Evolutionary conservation across 1,139 yeast genomes (phyloP).

Genomic region (Meyerozyma sp.): DNA sequence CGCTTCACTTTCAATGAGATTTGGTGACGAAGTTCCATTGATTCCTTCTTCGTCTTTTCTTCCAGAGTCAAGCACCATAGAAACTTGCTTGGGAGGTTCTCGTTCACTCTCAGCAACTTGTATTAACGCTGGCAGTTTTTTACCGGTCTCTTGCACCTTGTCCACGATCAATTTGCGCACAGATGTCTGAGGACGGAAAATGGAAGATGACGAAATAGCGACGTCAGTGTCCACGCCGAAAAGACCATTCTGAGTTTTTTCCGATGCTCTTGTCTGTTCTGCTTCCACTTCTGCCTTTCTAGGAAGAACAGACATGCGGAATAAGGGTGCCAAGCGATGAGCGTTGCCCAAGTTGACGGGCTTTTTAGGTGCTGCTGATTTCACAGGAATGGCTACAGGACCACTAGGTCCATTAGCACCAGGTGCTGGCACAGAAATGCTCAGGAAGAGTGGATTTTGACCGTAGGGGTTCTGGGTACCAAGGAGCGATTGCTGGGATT

Average conservation of each 20-base stretch:
- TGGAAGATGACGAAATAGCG: conserved; percentile 65
- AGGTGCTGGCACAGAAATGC: conserved; percentile 23
- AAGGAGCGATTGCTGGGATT: background rate
- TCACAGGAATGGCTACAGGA: conserved; percentile 52
- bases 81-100: conserved; percentile 25
- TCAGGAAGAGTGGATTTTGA: conserved; percentile 56
- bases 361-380: conserved; percentile 43
- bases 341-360: conserved; percentile 56
- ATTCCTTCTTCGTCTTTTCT: conserved; percentile 6
- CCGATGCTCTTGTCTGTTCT: conserved; percentile 6
- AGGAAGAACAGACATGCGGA: conserved; percentile 18
- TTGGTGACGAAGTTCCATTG: conserved; percentile 3
- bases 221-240: conserved; percentile 45
- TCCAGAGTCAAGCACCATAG: conserved; percentile 22
- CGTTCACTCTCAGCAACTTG: conserved; percentile 3
- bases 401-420: conserved; percentile 8
- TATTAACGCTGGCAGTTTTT: conserved; percentile 6
- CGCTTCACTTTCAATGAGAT: conserved; percentile 8
- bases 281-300: conserved; percentile 3
- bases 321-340: conserved; percentile 53
- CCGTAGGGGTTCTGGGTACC: conserved; percentile 63
- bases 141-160: conserved; percentile 22
- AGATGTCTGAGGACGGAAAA: conserved; percentile 61
- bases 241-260: conserved; percentile 11
- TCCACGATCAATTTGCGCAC: conserved; percentile 56